These are phyloP conservation scores for Panus rudis DNA, from an alignment of 768 basidiomycete species.

Conservation along the genomic window DNA sequence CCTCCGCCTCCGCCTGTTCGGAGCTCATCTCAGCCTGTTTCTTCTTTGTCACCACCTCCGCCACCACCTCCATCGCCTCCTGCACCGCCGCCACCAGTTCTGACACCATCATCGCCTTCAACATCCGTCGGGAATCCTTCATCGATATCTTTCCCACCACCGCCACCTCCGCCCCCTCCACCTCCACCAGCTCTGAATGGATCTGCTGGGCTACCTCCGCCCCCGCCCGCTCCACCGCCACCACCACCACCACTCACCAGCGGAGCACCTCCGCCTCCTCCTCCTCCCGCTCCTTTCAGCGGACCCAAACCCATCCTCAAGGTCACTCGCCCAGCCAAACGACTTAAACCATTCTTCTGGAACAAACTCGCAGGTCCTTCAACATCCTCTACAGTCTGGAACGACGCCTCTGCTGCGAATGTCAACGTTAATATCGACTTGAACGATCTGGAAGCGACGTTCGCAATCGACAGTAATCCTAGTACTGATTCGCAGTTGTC, in stretches of 20 bases:
- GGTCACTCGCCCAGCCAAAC: constrained; percentile 41
- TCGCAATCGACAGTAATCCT: constrained; percentile 47
- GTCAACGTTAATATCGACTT: constrained; percentile 44
- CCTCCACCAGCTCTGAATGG: constrained; percentile 10
- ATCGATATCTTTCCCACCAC: constrained; percentile 9
- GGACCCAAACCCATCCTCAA: constrained; percentile 20
- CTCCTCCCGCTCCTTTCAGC: constrained; percentile 31
- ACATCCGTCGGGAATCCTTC: constrained; percentile 26
- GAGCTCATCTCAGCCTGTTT: constrained; percentile 10
- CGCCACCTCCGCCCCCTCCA: constrained; percentile 14
- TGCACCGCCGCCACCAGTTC: constrained; percentile 32
- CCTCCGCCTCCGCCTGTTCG: constrained; percentile 25
- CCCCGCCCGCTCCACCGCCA: constrained; percentile 31
- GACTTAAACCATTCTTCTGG: constrained; percentile 88
- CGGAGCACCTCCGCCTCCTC: constrained; percentile 31
- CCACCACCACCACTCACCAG: constrained; percentile 16
- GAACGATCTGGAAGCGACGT: constrained; percentile 68
- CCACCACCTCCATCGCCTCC: constrained; percentile 23
- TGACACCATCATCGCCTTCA: constrained; percentile 33
- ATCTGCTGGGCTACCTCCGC: constrained; percentile 22
- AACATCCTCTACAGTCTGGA: constrained; percentile 61
- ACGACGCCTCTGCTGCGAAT: constrained; percentile 32
- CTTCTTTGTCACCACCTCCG: constrained; percentile 12
- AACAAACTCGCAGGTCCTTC: constrained; percentile 54
- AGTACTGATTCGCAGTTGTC: constrained; percentile 35